Evolutionary conservation across 2,329 filamentous ascomycete species (phyloP).

Genomic region (Cladosporium colombiae): DNA sequence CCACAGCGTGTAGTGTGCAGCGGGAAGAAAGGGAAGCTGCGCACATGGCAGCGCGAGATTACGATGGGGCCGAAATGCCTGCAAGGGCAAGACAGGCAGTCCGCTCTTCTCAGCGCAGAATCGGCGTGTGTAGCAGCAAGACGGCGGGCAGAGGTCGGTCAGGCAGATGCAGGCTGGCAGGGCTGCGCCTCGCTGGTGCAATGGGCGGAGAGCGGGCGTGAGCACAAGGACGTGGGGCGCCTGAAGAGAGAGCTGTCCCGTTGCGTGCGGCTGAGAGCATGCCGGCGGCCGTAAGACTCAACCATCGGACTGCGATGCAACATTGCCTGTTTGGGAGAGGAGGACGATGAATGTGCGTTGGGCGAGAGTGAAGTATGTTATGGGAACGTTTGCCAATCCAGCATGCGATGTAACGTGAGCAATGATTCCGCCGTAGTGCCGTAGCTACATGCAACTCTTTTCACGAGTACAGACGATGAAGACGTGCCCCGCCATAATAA

Average conservation of each 20-base stretch:
- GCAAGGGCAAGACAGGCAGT: constrained; percentile 3
- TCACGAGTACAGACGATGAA: not conserved
- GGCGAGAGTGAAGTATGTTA: not conserved
- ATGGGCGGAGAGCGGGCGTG: constrained; percentile 3
- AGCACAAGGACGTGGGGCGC: not conserved
- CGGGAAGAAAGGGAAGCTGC: constrained; percentile 13
- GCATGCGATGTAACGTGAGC: not conserved
- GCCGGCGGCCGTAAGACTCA: not conserved
- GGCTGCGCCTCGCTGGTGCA: constrained; percentile 7
- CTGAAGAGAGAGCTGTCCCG: not conserved
- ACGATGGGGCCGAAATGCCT: not conserved
- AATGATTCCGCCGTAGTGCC: not conserved
- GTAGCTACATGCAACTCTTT: not conserved
- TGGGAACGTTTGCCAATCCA: not conserved
- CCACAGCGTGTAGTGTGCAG: constrained; percentile 9
- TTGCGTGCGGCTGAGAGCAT: constrained; percentile 4
- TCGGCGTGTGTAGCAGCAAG: not conserved
- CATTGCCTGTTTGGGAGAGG: not conserved
- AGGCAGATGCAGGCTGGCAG: constrained; percentile 8
- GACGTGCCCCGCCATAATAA: not conserved
- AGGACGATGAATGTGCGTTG: not conserved
- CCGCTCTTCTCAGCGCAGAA: constrained; percentile 11
- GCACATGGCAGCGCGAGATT: constrained; percentile 14
- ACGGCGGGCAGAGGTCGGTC: not conserved
- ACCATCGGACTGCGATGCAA: not conserved